Evolutionary conservation across 305 asterid species (phyloP).

Genomic region (Salvia sclarea): DNA sequence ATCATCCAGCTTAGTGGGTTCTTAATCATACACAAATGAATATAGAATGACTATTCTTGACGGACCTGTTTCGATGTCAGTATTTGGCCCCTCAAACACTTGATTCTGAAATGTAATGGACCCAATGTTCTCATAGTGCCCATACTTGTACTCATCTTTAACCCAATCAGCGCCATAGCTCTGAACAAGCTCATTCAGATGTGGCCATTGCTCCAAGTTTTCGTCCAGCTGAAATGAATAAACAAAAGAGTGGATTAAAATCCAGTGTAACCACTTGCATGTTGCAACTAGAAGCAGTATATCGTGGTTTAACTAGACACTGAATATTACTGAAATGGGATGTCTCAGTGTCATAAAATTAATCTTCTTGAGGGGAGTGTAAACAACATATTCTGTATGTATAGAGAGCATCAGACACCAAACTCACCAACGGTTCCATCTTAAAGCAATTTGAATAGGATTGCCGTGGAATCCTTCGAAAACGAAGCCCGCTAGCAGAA

Average conservation of each 20-base stretch:
- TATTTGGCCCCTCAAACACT: constrained; percentile 93
- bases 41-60: constrained; percentile 17
- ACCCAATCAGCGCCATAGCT: constrained; percentile 94
- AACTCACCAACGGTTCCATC: constrained; percentile 88
- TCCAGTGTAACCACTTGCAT: constrained; percentile 16
- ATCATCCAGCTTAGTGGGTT: constrained; percentile 21
- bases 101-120: constrained; percentile 73
- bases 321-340: background rate
- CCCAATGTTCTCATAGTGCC: constrained; percentile 84
- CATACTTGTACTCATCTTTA: constrained; percentile 88
- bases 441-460: constrained; percentile 63
- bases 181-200: constrained; percentile 93
- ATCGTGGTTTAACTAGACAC: background rate
- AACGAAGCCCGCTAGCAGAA: constrained; percentile 63
- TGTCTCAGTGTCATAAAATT: constrained; percentile 21
- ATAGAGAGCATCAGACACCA: background rate
- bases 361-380: background rate
- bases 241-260: constrained; percentile 18
- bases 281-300: constrained; percentile 5
- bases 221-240: constrained; percentile 66
- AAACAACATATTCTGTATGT: background rate
- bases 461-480: constrained; percentile 72
- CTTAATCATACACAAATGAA: constrained; percentile 22
- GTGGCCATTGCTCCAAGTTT: constrained; percentile 99
- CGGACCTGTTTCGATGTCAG: constrained; percentile 92